A percentile compares a stretch with the other conserved stretches of the same genome.
Conservation (phyloP, 306 rosid genomes). For the Prunus campanulata region DNA sequence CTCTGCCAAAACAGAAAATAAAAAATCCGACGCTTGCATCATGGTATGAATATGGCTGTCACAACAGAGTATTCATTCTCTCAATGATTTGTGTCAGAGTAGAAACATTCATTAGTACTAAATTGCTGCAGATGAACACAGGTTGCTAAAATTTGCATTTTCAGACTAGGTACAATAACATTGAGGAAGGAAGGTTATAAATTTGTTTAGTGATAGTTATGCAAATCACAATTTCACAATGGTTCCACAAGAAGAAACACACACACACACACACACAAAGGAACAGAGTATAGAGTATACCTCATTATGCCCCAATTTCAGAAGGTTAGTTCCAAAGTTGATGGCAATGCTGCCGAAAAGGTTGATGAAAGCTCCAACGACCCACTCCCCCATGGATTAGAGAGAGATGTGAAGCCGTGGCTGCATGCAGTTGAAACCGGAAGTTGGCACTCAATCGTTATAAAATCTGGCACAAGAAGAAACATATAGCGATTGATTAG, state of each 20-base stretch:
- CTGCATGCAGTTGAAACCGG: conserved; percentile 46
- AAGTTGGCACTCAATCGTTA: conserved; percentile 18
- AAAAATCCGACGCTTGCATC: not conserved
- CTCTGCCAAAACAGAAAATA: conserved; percentile 53
- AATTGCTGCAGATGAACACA: not conserved
- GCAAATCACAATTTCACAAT: not conserved
- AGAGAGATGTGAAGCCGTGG: conserved; percentile 30
- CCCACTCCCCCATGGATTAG: conserved; percentile 94
- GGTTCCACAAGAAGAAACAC: not conserved
- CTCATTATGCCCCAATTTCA: conserved; percentile 96
- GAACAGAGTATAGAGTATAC: conserved; percentile 22
- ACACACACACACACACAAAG: not conserved
- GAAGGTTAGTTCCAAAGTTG: conserved; percentile 96
- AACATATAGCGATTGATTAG: not conserved
- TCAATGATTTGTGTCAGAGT: not conserved
- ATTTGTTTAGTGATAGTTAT: not conserved
- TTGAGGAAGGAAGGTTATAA: not conserved
- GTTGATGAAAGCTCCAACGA: conserved; percentile 94
- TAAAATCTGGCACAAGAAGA: conserved; percentile 19
- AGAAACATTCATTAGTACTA: not conserved
- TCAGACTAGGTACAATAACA: not conserved
- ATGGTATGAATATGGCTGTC: not conserved
- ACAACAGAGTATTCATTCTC: not conserved
- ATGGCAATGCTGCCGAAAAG: conserved; percentile 95
- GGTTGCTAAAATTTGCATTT: not conserved